Base-by-base conservation (phyloP, 1,284 basidiomycete species). In the Blastosporella zonata region DNA sequence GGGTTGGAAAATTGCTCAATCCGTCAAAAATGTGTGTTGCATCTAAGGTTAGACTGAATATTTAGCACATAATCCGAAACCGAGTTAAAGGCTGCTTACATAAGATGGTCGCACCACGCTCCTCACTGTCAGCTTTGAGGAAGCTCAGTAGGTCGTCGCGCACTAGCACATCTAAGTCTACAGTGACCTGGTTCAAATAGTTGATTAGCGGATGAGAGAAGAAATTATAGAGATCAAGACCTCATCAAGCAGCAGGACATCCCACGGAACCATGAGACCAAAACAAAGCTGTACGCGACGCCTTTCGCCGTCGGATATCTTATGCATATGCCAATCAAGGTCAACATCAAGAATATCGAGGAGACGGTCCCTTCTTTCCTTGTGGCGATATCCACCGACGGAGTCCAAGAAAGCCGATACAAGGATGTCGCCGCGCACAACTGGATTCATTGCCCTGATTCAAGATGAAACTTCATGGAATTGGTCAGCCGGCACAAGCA, bases 141-240 rank as follows among this genome's bases (percentile, higher is more conserved):
- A 98, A 99, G 15, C 75, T 79, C 56, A 99, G 80, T 18, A 99
- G 74, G 55, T 97, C 91, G 44, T 91, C 84, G 39, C 97, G 85
- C 36, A 99, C 97, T 33, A 98, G 81, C 5, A 98, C 95, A 60
- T 99, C 97, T n/a, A 99, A 75, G 66, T 99, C 97, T 27, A 99
- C 97, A 0, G 96, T 99, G 45, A 98, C 91, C 90, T 87, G 55
- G n/a, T n/a, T n/a, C n/a, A n/a, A 51, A 33, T 21, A 31, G 39
- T 15, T 10, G 54, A 12, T 39, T 39, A 36, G 47, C 39, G 8
- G 33, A 37, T 15, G 44, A 46, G 9, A 41, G 7, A 31, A 15
- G 25, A 31, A 46, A 18, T 28, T 8, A 12, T 36, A 46, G 25
- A 35, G 12, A 33, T 31, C 10, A 46, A 20, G 47, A 86, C 94